Base-by-base conservation (phyloP, 108 stramenopile genomes). In the Cylindrotheca closterium region DNA sequence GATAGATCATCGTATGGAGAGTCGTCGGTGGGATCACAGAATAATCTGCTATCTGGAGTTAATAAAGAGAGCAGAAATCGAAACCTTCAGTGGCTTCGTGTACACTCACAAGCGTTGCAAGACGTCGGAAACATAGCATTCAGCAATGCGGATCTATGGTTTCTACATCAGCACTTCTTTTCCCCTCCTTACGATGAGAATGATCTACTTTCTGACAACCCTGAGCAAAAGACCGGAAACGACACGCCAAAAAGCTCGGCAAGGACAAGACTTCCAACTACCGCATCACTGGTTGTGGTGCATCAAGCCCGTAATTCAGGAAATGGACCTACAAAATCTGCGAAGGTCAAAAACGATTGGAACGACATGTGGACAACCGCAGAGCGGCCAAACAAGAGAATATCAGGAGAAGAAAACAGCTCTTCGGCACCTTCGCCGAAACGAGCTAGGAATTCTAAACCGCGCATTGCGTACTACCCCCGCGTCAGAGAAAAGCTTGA, bases 151-250 rank as follows among this genome's bases (percentile, higher is more conserved):
- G 91, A 92, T 65, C 60, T 92, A 53, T 77, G 86, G 74, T 85
- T 85, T 59, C 69, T 92, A 15, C 81, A 92, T 59, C 81, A 83
- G 34, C 80, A 92, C 58, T 92, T 85, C 65, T 87, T 84, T 55
- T 92, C 91, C 29, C 82, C 87, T 23, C 73, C 79, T 7, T 67
- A 70, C 51, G 54, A 60, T 51, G 57, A 42, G 1, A 70, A 66
- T 31, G 74, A 77, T 10, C 79, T n/a, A n/a, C n/a, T n/a, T n/a
- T n/a, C n/a, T n/a, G 29, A 63, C 27, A 52, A 65, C 33, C 48
- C 8, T 3, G 45, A 60, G 58, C 30, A 34, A 3, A 42, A 55
- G 28, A 30, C 28, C 3, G 21, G 7, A 4, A 45, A 58, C 24
- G 18, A 12, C 10, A 21, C 21, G 19, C 21, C 12, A n/a, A 51